Evolutionary conservation across 2,329 filamentous ascomycete species (phyloP).

Genomic region (Chaetomiaceae sp.): DNA sequence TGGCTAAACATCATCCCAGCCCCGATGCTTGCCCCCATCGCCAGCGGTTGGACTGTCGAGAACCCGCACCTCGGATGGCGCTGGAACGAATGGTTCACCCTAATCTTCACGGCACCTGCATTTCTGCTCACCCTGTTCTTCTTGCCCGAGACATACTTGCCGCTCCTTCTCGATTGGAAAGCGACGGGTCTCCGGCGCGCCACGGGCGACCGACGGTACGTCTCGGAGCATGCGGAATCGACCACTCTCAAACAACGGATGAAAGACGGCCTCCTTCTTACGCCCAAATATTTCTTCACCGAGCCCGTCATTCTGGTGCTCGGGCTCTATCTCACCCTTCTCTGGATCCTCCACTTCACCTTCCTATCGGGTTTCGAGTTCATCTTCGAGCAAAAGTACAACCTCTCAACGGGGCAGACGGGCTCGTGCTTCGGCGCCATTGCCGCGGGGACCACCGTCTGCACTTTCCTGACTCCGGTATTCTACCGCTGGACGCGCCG

Average conservation of each 20-base stretch:
- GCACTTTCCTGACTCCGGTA: constrained; percentile 35
- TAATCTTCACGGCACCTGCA: constrained; percentile 31
- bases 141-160: constrained; percentile 45
- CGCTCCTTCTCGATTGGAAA: constrained; percentile 40
- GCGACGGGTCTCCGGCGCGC: constrained; percentile 34
- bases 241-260: constrained; percentile 33
- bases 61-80: constrained; percentile 36
- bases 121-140: constrained; percentile 35
- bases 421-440: constrained; percentile 44
- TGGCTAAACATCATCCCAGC: constrained; percentile 21
- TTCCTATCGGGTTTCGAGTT: constrained; percentile 45
- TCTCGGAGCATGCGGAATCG: constrained; percentile 38
- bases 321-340: constrained; percentile 40
- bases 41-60: constrained; percentile 39
- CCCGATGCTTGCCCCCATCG: constrained; percentile 37
- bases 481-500: constrained; percentile 39
- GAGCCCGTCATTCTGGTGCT: constrained; percentile 43
- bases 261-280: constrained; percentile 34
- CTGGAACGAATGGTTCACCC: constrained; percentile 40
- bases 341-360: constrained; percentile 40
- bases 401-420: constrained; percentile 37
- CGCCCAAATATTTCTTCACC: constrained; percentile 35
- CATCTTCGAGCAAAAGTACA: constrained; percentile 45
- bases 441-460: constrained; percentile 34
- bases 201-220: constrained; percentile 41